Evolutionary conservation across 2,329 filamentous ascomycete genomes (phyloP).

Genomic region (Elsinoe arachidis): DNA sequence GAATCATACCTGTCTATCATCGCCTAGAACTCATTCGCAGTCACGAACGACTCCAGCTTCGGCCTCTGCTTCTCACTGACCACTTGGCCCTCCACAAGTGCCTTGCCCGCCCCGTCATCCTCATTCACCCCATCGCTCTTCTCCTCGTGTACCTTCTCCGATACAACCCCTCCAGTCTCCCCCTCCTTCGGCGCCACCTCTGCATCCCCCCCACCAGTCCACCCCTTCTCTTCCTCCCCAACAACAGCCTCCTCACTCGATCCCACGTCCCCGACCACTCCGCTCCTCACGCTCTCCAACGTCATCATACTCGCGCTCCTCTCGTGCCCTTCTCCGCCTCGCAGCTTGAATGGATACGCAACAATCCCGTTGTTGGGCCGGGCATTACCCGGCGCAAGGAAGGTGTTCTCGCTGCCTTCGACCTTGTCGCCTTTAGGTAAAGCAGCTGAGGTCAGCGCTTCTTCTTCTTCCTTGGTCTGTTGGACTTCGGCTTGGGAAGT

Average conservation of each 20-base stretch:
- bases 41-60: constrained; percentile 47
- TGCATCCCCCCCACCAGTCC: background rate
- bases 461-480: constrained; percentile 23
- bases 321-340: constrained; percentile 39
- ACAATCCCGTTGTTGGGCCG: constrained; percentile 60
- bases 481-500: background rate
- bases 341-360: constrained; percentile 64
- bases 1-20: too few species aligned
- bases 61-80: constrained; percentile 28
- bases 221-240: background rate
- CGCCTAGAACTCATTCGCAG: constrained; percentile 36
- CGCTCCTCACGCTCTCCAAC: constrained; percentile 34
- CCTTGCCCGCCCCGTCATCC: background rate
- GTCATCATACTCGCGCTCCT: constrained; percentile 65
- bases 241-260: constrained; percentile 12
- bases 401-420: constrained; percentile 33
- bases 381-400: constrained; percentile 47
- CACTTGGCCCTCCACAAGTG: constrained; percentile 5
- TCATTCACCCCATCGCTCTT: background rate
- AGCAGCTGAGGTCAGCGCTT: constrained; percentile 14
- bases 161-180: constrained; percentile 17
- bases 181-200: constrained; percentile 13
- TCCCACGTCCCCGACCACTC: constrained; percentile 18
- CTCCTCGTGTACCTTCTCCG: background rate
- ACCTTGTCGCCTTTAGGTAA: constrained; percentile 19